Conservation (phyloP, 495 filamentous ascomycete species). For the Parachaetomium inaequale region DNA sequence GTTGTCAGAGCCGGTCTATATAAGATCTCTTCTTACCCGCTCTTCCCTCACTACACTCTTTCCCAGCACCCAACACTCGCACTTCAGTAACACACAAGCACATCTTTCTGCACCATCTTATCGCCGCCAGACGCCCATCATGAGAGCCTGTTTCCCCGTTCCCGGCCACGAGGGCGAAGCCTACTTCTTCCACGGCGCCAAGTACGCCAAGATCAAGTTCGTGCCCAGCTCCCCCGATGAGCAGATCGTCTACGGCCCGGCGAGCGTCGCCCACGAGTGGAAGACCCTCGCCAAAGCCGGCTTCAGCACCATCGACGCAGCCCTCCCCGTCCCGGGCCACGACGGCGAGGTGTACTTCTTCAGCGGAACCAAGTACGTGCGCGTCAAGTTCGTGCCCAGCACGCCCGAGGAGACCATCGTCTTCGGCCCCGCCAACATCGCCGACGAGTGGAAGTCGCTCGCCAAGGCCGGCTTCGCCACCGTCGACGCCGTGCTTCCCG, state of each 20-base stretch:
- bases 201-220: conserved; percentile 1
- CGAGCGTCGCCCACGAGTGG: conserved; percentile 1
- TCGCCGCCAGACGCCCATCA: background rate
- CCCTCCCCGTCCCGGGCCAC: conserved; percentile 7
- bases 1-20: too few relatives aligned
- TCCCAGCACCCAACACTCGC: too few relatives aligned
- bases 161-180: background rate
- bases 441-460: conserved; percentile 9
- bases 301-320: conserved; percentile 5
- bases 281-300: conserved; percentile 11
- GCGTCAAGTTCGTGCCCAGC: conserved; percentile 8
- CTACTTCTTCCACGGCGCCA: conserved; percentile 12
- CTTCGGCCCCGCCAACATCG: conserved; percentile 11
- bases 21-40: too few relatives aligned
- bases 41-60: too few relatives aligned
- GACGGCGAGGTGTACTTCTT: conserved; percentile 11
- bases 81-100: too few relatives aligned
- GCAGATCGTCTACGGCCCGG: conserved; percentile 2
- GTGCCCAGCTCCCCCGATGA: background rate
- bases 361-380: conserved; percentile 16
- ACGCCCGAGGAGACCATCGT: conserved; percentile 8
- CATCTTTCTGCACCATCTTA: too few relatives aligned
- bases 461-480: conserved; percentile 15
- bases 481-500: conserved; percentile 15
- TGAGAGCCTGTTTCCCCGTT: background rate